Percentiles rank a stretch among this genome's conserved stretches.
phyloP scores from a whole-genome alignment of 169 alveolate genomes.

The Eimeria zaria region DNA sequence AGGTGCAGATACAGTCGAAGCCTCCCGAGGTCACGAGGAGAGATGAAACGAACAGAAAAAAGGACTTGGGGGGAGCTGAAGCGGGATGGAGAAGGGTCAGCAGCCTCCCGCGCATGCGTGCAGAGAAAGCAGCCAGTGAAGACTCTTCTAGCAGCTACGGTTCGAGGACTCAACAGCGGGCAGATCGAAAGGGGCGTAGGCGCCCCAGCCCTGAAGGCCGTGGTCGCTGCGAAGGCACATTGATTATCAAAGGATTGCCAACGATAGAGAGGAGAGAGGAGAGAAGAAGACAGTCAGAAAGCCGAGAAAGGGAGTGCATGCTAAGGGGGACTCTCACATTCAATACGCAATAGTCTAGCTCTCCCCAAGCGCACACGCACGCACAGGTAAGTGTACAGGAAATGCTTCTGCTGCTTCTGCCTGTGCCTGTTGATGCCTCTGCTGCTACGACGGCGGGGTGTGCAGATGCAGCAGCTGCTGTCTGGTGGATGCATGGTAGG shows the following conservation, averaged over 20 bases:
- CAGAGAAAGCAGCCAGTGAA: slow-evolving; percentile 23
- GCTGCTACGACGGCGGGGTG: neutral
- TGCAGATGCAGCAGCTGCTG: neutral
- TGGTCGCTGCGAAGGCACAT: slow-evolving; percentile 53
- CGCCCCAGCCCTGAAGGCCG: slow-evolving; percentile 37
- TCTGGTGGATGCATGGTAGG: neutral
- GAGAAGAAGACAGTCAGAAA: neutral
- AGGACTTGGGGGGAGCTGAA: neutral
- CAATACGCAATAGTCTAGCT: slow-evolving; percentile 15
- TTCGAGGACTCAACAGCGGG: neutral
- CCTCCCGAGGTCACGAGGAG: neutral
- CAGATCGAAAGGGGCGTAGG: slow-evolving; percentile 7
- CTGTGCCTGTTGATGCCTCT: neutral
- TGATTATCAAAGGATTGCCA: slow-evolving; percentile 63
- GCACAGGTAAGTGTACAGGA: too few species aligned
- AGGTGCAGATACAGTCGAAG: slow-evolving; percentile 6
- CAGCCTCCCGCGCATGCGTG: slow-evolving; percentile 47
- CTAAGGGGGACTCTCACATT: slow-evolving; percentile 54
- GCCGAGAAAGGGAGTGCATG: slow-evolving; percentile 44
- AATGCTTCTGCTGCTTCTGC: neutral
- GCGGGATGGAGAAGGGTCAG: slow-evolving; percentile 59
- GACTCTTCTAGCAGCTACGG: neutral
- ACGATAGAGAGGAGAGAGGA: neutral
- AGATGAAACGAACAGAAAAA: slow-evolving; percentile 17
- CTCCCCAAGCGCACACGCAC: neutral